Evolutionary conservation across 306 rosid genomes (phyloP), one percentile per base, ranked within the genome.

Genomic region (Trifolium subterraneum): DNA sequence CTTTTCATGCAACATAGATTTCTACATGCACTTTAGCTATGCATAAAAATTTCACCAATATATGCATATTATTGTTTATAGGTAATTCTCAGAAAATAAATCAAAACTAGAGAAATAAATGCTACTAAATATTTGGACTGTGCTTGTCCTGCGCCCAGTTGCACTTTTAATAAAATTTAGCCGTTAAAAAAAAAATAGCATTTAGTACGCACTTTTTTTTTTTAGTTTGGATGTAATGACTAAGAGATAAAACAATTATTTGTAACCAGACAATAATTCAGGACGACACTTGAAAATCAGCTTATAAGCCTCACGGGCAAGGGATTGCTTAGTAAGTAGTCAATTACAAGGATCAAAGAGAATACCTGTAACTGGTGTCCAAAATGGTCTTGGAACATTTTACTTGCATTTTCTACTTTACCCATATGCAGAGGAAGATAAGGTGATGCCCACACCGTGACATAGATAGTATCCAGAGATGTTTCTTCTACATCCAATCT

Each of bases 1-100:
- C 61, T 55, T 70, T 33, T 31, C 27, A 60, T 22, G 10, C 50
- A 29, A 80, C 65, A 52, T 29, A 64, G 10, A 35, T 65, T 64
- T 50, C 59, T 35, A 31, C 44, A 56, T 7, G 77, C 74, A 62
- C 11, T 33, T 18, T 39, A 31, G 29, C 65, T 20, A 18, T 3
- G 22, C 38, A 55, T 64, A 15, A 18, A 61, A 62, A 29, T 59
- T n/a, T 52, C 75, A 19, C 50, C 58, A 6, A 10, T 12, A 19
- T 61, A 41, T 62, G 58, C 69, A 77, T 41, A 68, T 58, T 31
- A 31, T 44, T 42, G 78, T 56, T 60, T n/a, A 33, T 13, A 50
- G 19, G 68, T 44, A 19, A 52, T 62, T 62, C 14, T 56, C 7
- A 61, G 60, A 35, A 54, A 65, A 60, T 51, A 51, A 33, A 45